Percentiles rank a stretch among this genome's conserved stretches.
These are phyloP conservation scores for Penicillium salamii DNA, from an alignment of 495 filamentous ascomycete genomes.

Conservation along the genomic window DNA sequence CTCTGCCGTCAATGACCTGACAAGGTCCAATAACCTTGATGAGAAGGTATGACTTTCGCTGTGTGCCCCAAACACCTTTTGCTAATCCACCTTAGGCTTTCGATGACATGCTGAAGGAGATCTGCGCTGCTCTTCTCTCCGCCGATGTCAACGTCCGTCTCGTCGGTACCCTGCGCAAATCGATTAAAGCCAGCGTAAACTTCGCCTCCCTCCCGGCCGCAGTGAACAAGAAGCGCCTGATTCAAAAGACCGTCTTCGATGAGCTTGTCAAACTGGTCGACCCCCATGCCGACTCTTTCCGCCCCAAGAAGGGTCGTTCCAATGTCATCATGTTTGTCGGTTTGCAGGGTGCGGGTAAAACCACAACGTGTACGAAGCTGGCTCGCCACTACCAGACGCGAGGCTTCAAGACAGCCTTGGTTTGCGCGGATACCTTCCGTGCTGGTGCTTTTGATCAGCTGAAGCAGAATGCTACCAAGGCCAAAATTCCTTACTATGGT, in stretches of 20 bases:
- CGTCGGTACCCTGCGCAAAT: slow-evolving; percentile 88
- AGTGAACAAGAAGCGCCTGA: slow-evolving; percentile 95
- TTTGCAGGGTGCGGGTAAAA: slow-evolving; percentile 95
- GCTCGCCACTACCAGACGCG: slow-evolving; percentile 91
- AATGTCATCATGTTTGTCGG: slow-evolving; percentile 99
- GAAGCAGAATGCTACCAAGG: slow-evolving; percentile 98
- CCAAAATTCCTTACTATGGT: slow-evolving; percentile 98
- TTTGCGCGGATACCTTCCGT: slow-evolving; percentile 98
- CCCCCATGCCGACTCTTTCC: slow-evolving; percentile 92
- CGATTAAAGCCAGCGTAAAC: slow-evolving; percentile 86
- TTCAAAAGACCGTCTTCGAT: slow-evolving; percentile 97
- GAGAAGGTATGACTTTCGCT: slow-evolving; percentile 69
- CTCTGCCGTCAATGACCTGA: slow-evolving; percentile 89
- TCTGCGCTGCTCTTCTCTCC: slow-evolving; percentile 88
- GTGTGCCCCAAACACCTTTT: slow-evolving; percentile 7
- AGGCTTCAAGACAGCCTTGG: slow-evolving; percentile 90
- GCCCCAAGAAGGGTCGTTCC: slow-evolving; percentile 91
- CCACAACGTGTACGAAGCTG: slow-evolving; percentile 96
- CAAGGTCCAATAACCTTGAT: slow-evolving; percentile 84
- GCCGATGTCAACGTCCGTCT: slow-evolving; percentile 96
- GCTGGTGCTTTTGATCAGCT: slow-evolving; percentile 98
- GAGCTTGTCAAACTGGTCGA: slow-evolving; percentile 94
- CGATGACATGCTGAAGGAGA: slow-evolving; percentile 97
- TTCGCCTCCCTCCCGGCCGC: slow-evolving; percentile 84
- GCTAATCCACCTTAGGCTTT: slow-evolving; percentile 63